Evolutionary conservation across 129 eudicot species (phyloP), one percentile per base, ranked within the genome.

Genomic region (Centella asiatica): DNA sequence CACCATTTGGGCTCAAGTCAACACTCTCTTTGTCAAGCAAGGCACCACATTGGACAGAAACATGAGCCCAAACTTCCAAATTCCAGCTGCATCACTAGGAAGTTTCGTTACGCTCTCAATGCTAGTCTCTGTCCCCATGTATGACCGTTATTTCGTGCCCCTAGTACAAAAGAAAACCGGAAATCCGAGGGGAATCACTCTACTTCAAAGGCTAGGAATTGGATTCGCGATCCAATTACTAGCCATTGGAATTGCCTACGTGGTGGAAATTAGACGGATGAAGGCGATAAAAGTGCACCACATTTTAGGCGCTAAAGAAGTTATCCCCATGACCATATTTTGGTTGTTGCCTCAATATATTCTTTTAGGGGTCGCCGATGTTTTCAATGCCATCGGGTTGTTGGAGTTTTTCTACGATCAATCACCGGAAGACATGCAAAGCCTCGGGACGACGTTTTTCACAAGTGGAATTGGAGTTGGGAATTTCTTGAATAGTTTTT

Each of bases 1-100:
- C 84, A 87, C 90, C 55, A 84, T 92, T n/a, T 84, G 94, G 95
- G 95, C 95, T n/a, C 95, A 92, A 79, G 69, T 84, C 77, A 87
- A 87, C 82, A 92, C 98, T 48, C 83, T 92, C 25, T 92, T 92
- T 34, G 98, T 92, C 13, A 92, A 92, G 68, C 98, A 92, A 67
- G 98, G 98, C 71, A 87, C 88, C 76, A 92, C 95, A 42, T 52
- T 92, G 65, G 89, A 92, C 74, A 73, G 98, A 23, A 94, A 78
- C 66, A 39, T 92, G 33, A 84, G 88, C 37, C 28, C 74, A 1
- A 58, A 25, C 50, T 79, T 92, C 73, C 80, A 77, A 33, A 75
- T 87, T 28, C 98, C 98, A 0, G 94, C 98, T 5, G 98, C 98
- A 24, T 84, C 95, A 15, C 81, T 92, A 11, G 85, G 94, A 18